A percentile compares a stretch with the other conserved stretches of the same genome.
phyloP scores from a whole-genome alignment of 2,329 filamentous ascomycete species.

The Aureobasidium mangrovei region DNA sequence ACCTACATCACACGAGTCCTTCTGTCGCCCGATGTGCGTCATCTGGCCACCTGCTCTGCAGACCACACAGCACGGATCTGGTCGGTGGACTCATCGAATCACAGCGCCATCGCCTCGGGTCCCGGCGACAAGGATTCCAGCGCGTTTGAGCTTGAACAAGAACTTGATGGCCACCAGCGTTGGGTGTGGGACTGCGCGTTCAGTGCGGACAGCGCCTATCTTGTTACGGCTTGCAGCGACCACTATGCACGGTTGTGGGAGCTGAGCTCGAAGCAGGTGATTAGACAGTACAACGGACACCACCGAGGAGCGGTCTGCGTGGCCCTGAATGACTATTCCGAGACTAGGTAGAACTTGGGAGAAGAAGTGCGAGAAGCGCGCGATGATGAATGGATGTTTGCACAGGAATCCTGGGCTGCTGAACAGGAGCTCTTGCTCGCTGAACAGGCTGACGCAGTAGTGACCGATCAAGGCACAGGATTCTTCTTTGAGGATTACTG shows the following conservation, averaged over 20 bases:
- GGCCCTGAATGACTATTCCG: constrained; percentile 65
- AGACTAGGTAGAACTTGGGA: constrained; percentile 18
- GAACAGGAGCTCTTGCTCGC: no score
- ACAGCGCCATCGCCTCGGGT: constrained; percentile 10
- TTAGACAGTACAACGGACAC: constrained; percentile 90
- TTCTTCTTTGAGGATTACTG: no score
- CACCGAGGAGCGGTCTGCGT: constrained; percentile 88
- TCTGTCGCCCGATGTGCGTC: constrained; percentile 85
- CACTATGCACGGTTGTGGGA: constrained; percentile 93
- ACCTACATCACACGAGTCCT: constrained; percentile 90
- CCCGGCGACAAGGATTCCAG: constrained; percentile 7
- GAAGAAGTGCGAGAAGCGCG: background rate
- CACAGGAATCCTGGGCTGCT: no score
- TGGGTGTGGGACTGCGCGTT: constrained; percentile 99
- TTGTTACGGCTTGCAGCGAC: constrained; percentile 88
- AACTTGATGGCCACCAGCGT: constrained; percentile 79
- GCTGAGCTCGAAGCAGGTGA: constrained; percentile 74
- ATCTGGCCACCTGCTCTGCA: constrained; percentile 85
- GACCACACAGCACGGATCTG: constrained; percentile 96
- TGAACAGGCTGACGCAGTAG: no score
- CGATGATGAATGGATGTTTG: no score
- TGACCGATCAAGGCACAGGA: no score
- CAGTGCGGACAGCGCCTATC: constrained; percentile 82
- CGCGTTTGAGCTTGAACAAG: constrained; percentile 73
- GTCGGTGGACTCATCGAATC: constrained; percentile 61